Evolutionary conservation across 1,284 basidiomycete genomes (phyloP), one percentile per base, ranked within the genome.

Genomic region (Fomitopsis betulina): DNA sequence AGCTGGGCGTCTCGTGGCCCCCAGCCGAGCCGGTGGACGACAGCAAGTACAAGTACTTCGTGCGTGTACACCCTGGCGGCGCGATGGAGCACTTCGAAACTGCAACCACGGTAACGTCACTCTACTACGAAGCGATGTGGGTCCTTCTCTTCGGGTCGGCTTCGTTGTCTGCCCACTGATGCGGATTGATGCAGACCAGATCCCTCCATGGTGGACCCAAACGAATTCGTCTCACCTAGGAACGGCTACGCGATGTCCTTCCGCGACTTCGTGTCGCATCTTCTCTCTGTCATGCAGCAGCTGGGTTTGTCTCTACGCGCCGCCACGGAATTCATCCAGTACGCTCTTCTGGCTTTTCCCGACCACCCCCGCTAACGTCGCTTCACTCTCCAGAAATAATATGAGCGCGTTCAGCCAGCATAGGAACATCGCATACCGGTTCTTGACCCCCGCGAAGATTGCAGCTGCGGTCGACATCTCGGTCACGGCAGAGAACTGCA

Each of bases 381-480:
- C 25, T 25, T 9, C 23, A 53, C 52, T 37, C 59, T 53, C 27
- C 64, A 92, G 89, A 70, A 85, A 87, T 70, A 90, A 92, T 71
- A 77, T 92, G 63, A 76, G 83, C 30, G 73, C 83, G 3, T 92
- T 92, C 69, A 74, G 84, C 13, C 75, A 77, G 5, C 89, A 93
- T 73, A 87, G 86, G 68, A 89, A 93, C 71, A 89, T 93, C 61
- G 91, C 90, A 12, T 93, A 92, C 68, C 84, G 90, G n/a, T 92
- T 93, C 73, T 80, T 93, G 63, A 80, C 84, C 9, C 91, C 89
- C 3, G 76, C 78, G 59, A 86, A 83, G 63, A 87, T 93, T 52
- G 88, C 89, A 8, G 83, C 88, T 1, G 90, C 90, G n/a, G 83
- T 93, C 60, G 90, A 93, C 68, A 89, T 93, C 62, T 84, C 85